Evolutionary conservation across 2,329 filamentous ascomycete species (phyloP).

Genomic region (Lasiodiplodia sp.): DNA sequence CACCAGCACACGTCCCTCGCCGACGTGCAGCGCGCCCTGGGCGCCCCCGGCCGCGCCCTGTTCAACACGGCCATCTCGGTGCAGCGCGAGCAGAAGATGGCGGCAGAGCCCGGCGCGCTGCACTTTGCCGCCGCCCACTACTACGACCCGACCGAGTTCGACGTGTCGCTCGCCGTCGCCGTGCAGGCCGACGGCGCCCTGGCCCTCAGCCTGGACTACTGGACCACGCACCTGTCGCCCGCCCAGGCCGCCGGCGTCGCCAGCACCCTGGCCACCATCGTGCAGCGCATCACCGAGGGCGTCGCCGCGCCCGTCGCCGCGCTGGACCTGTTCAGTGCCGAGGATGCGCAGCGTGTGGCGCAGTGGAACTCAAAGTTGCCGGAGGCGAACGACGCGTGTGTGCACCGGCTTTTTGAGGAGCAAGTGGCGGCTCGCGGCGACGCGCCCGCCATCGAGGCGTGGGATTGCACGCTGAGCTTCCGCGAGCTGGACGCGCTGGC

Average conservation of each 20-base stretch:
- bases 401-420: constrained; percentile 55
- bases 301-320: too few species aligned
- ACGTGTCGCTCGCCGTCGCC: too few species aligned
- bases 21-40: too few species aligned
- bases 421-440: constrained; percentile 37
- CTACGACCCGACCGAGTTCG: too few species aligned
- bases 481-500: constrained; percentile 48
- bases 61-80: not conserved
- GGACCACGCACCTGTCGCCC: too few species aligned
- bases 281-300: too few species aligned
- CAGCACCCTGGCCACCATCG: too few species aligned
- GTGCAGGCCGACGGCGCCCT: too few species aligned
- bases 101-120: too few species aligned
- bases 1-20: constrained; percentile 30
- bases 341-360: not conserved
- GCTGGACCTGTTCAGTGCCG: not conserved
- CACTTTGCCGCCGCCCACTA: too few species aligned
- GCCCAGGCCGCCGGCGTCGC: too few species aligned
- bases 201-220: too few species aligned
- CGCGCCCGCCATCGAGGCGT: constrained; percentile 55
- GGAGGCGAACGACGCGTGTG: constrained; percentile 43
- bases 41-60: not conserved
- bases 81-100: not conserved
- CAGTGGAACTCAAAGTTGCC: not conserved
- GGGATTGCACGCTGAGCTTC: constrained; percentile 60